Conservation (phyloP, 2,329 filamentous ascomycete species). For the Alternaria longipes region DNA sequence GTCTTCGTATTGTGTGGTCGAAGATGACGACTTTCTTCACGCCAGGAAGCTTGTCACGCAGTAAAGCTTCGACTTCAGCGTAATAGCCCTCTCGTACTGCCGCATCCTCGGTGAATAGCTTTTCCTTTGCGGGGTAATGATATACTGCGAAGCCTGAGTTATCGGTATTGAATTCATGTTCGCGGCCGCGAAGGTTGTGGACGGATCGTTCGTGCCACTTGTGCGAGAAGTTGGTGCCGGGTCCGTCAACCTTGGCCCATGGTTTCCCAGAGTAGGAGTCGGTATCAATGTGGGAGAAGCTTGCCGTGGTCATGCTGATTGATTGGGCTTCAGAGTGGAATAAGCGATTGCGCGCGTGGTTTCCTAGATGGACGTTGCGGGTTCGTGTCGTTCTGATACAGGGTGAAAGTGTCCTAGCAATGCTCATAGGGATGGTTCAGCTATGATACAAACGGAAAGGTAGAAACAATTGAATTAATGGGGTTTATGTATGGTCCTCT, state of each 20-base stretch:
- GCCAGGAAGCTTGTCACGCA: conserved; percentile 63
- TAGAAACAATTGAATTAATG: not conserved
- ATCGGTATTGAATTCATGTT: conserved; percentile 64
- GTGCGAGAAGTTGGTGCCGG: conserved; percentile 63
- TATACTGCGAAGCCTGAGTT: conserved; percentile 67
- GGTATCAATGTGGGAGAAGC: conserved; percentile 70
- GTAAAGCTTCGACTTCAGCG: conserved; percentile 66
- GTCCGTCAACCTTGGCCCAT: conserved; percentile 72
- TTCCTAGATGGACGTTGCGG: not conserved
- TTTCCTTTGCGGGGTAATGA: conserved; percentile 62
- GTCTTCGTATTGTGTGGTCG: conserved; percentile 74
- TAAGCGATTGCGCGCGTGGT: not conserved
- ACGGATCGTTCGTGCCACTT: conserved; percentile 60
- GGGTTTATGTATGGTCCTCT: conserved; percentile 25
- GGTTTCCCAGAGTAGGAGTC: conserved; percentile 63
- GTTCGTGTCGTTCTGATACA: not conserved
- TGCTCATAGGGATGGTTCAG: not conserved
- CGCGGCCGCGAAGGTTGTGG: conserved; percentile 63
- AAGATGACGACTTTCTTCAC: conserved; percentile 73
- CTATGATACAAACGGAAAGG: not conserved
- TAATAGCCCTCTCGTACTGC: conserved; percentile 68
- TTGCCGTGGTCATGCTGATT: conserved; percentile 64
- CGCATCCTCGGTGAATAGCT: conserved; percentile 64
- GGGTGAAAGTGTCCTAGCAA: not conserved
- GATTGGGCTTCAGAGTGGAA: not conserved